Evolutionary conservation across 2,329 filamentous ascomycete species (phyloP), one percentile per base, ranked within the genome.

Genomic region (Blumeriella jaapii): DNA sequence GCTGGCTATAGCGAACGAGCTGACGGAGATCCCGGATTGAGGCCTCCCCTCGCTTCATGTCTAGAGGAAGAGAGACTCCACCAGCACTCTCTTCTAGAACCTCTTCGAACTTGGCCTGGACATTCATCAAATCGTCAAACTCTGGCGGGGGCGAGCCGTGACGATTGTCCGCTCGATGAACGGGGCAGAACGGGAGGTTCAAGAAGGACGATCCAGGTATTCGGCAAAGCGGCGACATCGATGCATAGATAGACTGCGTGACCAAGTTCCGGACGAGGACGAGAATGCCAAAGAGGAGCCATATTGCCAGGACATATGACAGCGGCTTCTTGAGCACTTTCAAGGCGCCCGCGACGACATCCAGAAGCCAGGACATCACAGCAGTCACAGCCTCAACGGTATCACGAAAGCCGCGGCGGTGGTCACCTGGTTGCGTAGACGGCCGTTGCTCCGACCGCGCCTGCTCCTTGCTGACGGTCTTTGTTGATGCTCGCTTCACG

Each of bases 41-140:
- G 2, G 74, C 65, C 56, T 89, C 82, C 2, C 78, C 77, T 7
- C 74, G 70, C 60, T 85, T 87, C 75, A 91, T 86, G 47, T 84
- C 79, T 47, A 82, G 64, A 0, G 82, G 82, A 3, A 91, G 60
- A 1, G 73, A 74, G 2, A 77, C 71, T 1, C 76, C 73, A 14
- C 75, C 68, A 1, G 74, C 69, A 11, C 73, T 74, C 39, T 74
- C 71, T 46, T 82, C 72, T 3, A 91, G 60, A 1, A 91, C 74
- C 38, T 80, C 71, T 56, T 86, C 82, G 37, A 93, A 85, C 17
- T 76, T 69, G n/a, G 71, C 64, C 56, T 93, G 83, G 1, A 81
- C 71, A 12, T 67, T 67, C 64, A 91, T 80, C 14, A 93, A 66
- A 30, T 78, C 71, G 44, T 84, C 77, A 46, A 89, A 89, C 49